These are phyloP conservation scores for Haplosporangium sp. DNA, from an alignment of 371 early-diverging fungal species.

Conservation along the genomic window DNA sequence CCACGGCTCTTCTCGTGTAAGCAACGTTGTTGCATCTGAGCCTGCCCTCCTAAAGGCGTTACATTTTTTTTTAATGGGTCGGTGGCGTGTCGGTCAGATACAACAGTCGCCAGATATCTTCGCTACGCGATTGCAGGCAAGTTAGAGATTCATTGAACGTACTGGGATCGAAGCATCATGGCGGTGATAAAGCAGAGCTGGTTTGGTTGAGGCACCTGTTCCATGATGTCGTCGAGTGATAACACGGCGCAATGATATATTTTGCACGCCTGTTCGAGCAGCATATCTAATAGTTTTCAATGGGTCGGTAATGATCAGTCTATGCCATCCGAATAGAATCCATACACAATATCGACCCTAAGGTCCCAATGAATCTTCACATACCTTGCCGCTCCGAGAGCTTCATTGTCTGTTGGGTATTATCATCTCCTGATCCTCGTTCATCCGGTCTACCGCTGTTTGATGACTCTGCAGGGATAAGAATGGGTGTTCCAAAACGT, in stretches of 20 bases:
- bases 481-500: slow-evolving; percentile 43
- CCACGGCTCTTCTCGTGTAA: slow-evolving; percentile 27
- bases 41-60: slow-evolving; percentile 18
- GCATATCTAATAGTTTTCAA: slow-evolving; percentile 39
- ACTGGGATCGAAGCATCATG: slow-evolving; percentile 41
- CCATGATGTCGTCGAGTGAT: slow-evolving; percentile 41
- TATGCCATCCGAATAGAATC: no score
- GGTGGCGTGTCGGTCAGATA: no score
- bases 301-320: no score
- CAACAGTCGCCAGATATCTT: neutral
- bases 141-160: neutral
- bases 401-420: slow-evolving; percentile 31
- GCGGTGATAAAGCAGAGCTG: slow-evolving; percentile 46
- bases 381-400: slow-evolving; percentile 52
- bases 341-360: no score
- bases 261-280: slow-evolving; percentile 43
- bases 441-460: slow-evolving; percentile 16
- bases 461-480: slow-evolving; percentile 19
- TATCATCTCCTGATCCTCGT: slow-evolving; percentile 6
- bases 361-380: no score
- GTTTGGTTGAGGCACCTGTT: slow-evolving; percentile 38
- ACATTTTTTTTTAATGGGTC: no score
- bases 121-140: neutral
- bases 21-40: slow-evolving; percentile 10
- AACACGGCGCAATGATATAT: slow-evolving; percentile 27